Evolutionary conservation across 495 filamentous ascomycete genomes (phyloP), one percentile per base, ranked within the genome.

Genomic region (Cercophora newfieldiana): DNA sequence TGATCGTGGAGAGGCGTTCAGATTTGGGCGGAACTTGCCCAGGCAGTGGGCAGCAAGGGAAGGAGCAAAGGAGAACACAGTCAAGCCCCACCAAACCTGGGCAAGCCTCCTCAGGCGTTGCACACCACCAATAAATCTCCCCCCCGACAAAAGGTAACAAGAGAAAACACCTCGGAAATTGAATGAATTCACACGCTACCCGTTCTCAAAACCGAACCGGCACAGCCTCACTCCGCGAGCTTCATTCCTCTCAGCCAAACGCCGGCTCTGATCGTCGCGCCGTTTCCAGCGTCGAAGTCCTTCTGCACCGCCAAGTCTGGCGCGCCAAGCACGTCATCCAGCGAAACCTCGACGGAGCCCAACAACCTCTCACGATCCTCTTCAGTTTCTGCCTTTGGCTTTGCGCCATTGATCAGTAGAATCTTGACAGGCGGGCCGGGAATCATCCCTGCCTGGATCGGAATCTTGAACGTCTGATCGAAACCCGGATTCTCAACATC

Each of bases 401-500:
- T 44, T 33, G 30, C 4, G 37, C 37, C 37, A 44, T 44, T 44
- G 3, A 82, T 61, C 50, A 82, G 55, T 16, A 69, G 59, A 26
- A 80, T 72, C 30, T 56, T 66, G 53, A 80, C 76, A 1, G 72
- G 61, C 22, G 65, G 59, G 19, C 66, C 74, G 19, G 64, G 62
- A 10, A 77, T 50, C 68, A 76, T 72, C 22, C 76, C 78, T 6
- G 68, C 16, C 10, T 63, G 71, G 14, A 80, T 10, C 3, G 74
- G 72, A 51, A 82, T 69, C 24, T 67, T 64, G 70, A 79, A 80
- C 8, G 68, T 67, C 57, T 74, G 69, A 60, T 80, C 75, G 50
- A 77, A 82, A 2, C 72, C 68, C n/a, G 79, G 78, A 63, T 82
- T 82, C 69, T 71, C 71, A 56, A 82, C 75, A 62, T 82, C 79